A percentile compares a stretch with the other conserved stretches of the same genome.
These are phyloP conservation scores for Nakaseomyces kungkrabaensis DNA, from an alignment of 1,139 yeast species.

Conservation along the genomic window DNA sequence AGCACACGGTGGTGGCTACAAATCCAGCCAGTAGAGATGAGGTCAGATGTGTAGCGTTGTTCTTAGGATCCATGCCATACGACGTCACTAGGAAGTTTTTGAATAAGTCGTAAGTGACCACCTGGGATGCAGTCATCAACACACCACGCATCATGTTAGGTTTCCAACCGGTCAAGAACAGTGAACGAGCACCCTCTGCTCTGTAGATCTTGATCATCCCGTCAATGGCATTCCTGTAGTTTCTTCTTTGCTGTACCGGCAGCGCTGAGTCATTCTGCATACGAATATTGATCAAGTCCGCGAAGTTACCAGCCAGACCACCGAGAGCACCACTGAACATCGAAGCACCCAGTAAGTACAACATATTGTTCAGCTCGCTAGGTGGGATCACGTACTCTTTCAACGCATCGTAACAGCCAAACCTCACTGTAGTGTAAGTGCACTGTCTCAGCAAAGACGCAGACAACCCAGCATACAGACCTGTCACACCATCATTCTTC, in stretches of 20 bases:
- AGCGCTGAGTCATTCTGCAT: constrained; percentile 83
- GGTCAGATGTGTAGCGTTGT: constrained; percentile 63
- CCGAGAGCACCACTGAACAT: constrained; percentile 80
- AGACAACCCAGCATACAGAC: constrained; percentile 68
- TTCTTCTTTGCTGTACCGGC: constrained; percentile 56
- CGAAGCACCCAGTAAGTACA: constrained; percentile 55
- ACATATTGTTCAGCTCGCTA: constrained; percentile 25
- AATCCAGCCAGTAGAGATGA: constrained; percentile 74
- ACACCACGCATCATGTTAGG: constrained; percentile 78
- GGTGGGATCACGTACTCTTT: constrained; percentile 44
- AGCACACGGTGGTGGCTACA: constrained; percentile 83
- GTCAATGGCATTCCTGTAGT: constrained; percentile 70
- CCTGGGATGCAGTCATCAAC: constrained; percentile 86
- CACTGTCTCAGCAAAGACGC: constrained; percentile 81
- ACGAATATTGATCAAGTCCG: constrained; percentile 79
- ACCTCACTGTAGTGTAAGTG: constrained; percentile 77
- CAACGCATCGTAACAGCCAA: constrained; percentile 70
- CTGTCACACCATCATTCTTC: constrained; percentile 53
- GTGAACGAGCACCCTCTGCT: constrained; percentile 46
- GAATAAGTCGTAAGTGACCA: constrained; percentile 76
- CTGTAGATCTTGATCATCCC: constrained; percentile 53
- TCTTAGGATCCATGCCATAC: constrained; percentile 46
- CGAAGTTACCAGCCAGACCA: constrained; percentile 79
- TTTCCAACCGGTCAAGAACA: constrained; percentile 62
- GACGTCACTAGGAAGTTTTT: constrained; percentile 48